Conservation (phyloP, 225 moss, liverwort and hornwort species). For the Bryoerythrophyllum caledonicum region DNA sequence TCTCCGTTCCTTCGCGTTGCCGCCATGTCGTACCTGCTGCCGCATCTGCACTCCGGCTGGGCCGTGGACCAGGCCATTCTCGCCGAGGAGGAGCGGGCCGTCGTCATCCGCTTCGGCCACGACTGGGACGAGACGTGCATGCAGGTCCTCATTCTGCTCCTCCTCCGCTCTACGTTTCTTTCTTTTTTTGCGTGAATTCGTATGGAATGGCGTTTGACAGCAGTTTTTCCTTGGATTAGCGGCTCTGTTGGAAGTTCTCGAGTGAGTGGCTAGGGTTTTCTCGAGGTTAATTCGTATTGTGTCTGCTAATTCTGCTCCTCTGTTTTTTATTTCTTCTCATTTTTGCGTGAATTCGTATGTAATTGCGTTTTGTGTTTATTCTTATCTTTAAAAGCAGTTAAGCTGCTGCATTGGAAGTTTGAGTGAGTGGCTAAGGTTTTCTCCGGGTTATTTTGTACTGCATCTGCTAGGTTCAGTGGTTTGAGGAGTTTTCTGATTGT, state of each 20-base stretch:
- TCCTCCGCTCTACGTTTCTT: background rate
- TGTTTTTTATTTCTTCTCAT: background rate
- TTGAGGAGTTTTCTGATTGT: background rate
- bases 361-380: background rate
- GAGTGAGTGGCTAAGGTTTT: background rate
- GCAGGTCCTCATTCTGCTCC: slow-evolving; percentile 45
- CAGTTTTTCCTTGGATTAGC: background rate
- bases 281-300: background rate
- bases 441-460: background rate
- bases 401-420: background rate
- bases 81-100: slow-evolving; percentile 98
- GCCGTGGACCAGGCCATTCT: slow-evolving; percentile 97
- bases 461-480: background rate
- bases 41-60: slow-evolving; percentile 98
- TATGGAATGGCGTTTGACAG: background rate
- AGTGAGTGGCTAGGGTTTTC: background rate
- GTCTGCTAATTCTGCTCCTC: background rate
- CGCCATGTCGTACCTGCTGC: slow-evolving; percentile 89
- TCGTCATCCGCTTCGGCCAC: slow-evolving; percentile 96
- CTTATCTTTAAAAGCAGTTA: background rate
- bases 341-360: background rate
- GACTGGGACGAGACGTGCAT: slow-evolving; percentile 99
- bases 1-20: background rate
- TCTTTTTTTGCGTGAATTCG: background rate
- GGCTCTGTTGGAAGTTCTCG: background rate